Conservation (phyloP, 2,329 filamentous ascomycete species). For the Westerdykella ornata region DNA sequence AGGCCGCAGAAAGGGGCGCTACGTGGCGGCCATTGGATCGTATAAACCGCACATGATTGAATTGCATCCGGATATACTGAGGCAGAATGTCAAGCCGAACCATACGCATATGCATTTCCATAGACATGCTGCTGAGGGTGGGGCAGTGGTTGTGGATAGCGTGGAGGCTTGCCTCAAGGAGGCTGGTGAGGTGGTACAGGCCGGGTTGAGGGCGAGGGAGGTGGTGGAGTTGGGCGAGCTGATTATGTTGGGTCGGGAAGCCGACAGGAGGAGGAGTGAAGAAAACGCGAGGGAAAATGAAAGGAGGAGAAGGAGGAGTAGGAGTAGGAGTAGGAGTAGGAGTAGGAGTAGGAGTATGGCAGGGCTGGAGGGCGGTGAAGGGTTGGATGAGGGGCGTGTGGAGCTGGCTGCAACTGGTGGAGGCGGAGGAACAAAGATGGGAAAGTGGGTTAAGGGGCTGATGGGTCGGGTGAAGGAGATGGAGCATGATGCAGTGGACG, state of each 20-base stretch:
- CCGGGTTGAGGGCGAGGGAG: slow-evolving; percentile 63
- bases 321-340: not conserved
- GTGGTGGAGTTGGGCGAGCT: slow-evolving; percentile 85
- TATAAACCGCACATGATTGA: slow-evolving; percentile 73
- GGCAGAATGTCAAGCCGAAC: slow-evolving; percentile 53
- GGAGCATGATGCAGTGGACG: slow-evolving; percentile 9
- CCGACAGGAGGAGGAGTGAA: slow-evolving; percentile 33
- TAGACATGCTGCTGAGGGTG: slow-evolving; percentile 54
- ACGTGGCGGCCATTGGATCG: slow-evolving; percentile 67
- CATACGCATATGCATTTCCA: slow-evolving; percentile 57
- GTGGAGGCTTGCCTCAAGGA: slow-evolving; percentile 73
- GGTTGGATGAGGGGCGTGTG: not conserved
- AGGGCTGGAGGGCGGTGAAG: not conserved
- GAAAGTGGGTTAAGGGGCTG: slow-evolving; percentile 14
- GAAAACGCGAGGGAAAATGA: not conserved
- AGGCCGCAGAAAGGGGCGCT: slow-evolving; percentile 61
- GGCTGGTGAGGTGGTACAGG: slow-evolving; percentile 79
- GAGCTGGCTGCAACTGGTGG: slow-evolving; percentile 7
- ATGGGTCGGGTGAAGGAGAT: slow-evolving; percentile 7
- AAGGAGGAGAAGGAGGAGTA: not conserved
- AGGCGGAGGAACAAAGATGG: slow-evolving; percentile 30
- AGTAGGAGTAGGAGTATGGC: not conserved
- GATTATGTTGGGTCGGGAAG: slow-evolving; percentile 55
- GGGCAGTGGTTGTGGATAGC: slow-evolving; percentile 59
- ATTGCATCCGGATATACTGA: slow-evolving; percentile 68